These are phyloP conservation scores for Fusarium falciforme DNA, from an alignment of 2,329 filamentous ascomycete genomes.

Conservation along the genomic window DNA sequence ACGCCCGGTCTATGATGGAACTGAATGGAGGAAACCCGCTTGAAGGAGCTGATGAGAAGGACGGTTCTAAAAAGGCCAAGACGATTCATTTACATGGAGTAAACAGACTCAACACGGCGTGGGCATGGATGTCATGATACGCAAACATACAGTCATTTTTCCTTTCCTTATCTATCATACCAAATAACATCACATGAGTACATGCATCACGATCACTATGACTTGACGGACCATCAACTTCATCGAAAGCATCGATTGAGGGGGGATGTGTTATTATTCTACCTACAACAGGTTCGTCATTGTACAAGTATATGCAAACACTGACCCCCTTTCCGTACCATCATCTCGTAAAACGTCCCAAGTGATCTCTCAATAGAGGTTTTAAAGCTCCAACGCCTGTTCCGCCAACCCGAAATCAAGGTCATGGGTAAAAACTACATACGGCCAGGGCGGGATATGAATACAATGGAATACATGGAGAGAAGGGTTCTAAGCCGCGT, in stretches of 20 bases:
- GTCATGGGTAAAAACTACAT: conserved; percentile 58
- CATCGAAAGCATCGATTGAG: conserved; percentile 53
- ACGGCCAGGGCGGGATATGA: conserved; percentile 58
- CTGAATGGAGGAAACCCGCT: conserved; percentile 36
- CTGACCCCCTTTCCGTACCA: conserved; percentile 56
- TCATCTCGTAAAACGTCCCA: conserved; percentile 60
- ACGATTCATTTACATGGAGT: conserved; percentile 45
- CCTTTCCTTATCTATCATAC: neutral
- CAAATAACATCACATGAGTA: neutral
- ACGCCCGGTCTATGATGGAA: conserved; percentile 42
- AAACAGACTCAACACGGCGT: conserved; percentile 44
- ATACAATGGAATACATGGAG: conserved; percentile 63
- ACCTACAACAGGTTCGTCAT: conserved; percentile 55
- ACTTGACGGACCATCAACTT: neutral
- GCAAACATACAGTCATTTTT: neutral
- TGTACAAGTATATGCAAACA: conserved; percentile 56
- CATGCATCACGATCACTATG: neutral
- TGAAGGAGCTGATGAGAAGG: conserved; percentile 17
- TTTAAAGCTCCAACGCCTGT: conserved; percentile 66
- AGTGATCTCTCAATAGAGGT: conserved; percentile 54
- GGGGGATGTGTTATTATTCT: conserved; percentile 69
- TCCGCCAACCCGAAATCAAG: conserved; percentile 60
- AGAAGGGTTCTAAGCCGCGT: conserved; percentile 50
- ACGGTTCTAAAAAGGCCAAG: conserved; percentile 32
- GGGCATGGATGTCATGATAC: conserved; percentile 44